Percentiles rank a stretch among this genome's conserved stretches.
Evolutionary conservation across 2,329 filamentous ascomycete species (phyloP).

Genomic region (Colletotrichum tropicale): DNA sequence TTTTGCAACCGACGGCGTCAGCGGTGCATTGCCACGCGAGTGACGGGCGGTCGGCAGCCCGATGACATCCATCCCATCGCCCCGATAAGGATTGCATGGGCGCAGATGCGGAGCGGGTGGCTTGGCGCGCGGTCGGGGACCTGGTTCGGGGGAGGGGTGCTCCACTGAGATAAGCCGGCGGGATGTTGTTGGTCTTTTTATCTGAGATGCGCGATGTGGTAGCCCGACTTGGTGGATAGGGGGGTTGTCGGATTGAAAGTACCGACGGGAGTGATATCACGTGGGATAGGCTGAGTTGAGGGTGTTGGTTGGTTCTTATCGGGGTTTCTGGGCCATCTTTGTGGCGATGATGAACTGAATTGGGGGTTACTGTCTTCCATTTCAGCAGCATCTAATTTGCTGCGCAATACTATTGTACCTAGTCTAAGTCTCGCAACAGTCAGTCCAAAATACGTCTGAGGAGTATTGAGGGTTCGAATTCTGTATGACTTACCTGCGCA

Average conservation of each 20-base stretch:
- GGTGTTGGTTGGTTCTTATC: not conserved
- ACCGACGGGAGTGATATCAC: not conserved
- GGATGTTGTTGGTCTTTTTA: conserved; percentile 4
- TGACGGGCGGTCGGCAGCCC: not conserved
- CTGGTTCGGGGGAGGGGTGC: not conserved
- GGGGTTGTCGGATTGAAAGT: conserved; percentile 5
- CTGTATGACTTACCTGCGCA: too few relatives aligned
- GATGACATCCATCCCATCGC: not conserved
- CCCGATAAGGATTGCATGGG: conserved; percentile 5
- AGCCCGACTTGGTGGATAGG: not conserved
- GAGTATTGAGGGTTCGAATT: too few relatives aligned
- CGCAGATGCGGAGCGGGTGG: not conserved
- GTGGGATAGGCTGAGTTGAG: not conserved
- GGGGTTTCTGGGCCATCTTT: accelerated
- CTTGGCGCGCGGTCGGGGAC: conserved; percentile 3
- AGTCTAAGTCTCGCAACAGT: too few relatives aligned
- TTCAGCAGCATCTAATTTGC: accelerated
- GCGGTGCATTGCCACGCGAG: not conserved
- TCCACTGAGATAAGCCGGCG: conserved; percentile 15
- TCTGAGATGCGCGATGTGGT: conserved; percentile 5
- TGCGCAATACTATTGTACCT: not conserved
- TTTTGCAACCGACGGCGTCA: conserved; percentile 19
- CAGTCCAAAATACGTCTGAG: too few relatives aligned
- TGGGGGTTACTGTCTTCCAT: too few relatives aligned
- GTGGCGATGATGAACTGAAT: accelerated